These are phyloP conservation scores for Macrocystidia cucumis DNA, from an alignment of 1,284 basidiomycete species.

Conservation along the genomic window DNA sequence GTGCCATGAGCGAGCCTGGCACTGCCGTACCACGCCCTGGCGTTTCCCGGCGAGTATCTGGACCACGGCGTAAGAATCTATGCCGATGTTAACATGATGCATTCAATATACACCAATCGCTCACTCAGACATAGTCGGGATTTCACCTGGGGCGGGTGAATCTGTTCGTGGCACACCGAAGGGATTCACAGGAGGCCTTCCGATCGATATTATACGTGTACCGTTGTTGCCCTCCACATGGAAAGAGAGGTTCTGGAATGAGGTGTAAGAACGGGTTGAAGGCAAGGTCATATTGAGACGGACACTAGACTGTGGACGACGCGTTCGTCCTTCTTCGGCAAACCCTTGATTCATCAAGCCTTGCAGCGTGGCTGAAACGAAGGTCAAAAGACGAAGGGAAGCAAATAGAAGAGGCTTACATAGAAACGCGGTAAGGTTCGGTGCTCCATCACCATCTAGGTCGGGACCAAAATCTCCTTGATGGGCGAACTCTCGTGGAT, in stretches of 20 bases:
- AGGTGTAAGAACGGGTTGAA: too few species aligned
- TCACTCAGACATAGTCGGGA: constrained; percentile 45
- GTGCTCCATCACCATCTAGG: too few species aligned
- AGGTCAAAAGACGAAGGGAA: constrained; percentile 7
- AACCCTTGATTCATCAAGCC: constrained; percentile 27
- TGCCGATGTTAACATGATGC: constrained; percentile 9
- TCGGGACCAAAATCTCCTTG: constrained; percentile 20
- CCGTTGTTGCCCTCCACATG: too few species aligned
- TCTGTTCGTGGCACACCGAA: too few species aligned
- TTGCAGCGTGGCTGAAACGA: constrained; percentile 21
- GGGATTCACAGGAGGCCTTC: too few species aligned
- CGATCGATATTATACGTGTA: too few species aligned
- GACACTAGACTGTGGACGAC: too few species aligned
- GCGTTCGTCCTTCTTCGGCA: too few species aligned
- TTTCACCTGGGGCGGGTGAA: constrained; percentile 10
- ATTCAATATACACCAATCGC: constrained; percentile 10
- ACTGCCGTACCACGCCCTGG: constrained; percentile 42
- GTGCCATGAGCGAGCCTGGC: constrained; percentile 55
- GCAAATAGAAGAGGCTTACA: too few species aligned
- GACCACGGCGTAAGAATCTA: constrained; percentile 29
- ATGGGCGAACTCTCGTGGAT: constrained; percentile 60
- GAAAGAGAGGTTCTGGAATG: too few species aligned
- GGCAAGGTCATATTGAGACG: too few species aligned
- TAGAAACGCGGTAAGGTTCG: constrained; percentile 21
- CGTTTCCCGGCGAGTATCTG: constrained; percentile 17